Base-by-base conservation (phyloP, 1,139 yeast genomes). In the Yamadazyma triangularis region DNA sequence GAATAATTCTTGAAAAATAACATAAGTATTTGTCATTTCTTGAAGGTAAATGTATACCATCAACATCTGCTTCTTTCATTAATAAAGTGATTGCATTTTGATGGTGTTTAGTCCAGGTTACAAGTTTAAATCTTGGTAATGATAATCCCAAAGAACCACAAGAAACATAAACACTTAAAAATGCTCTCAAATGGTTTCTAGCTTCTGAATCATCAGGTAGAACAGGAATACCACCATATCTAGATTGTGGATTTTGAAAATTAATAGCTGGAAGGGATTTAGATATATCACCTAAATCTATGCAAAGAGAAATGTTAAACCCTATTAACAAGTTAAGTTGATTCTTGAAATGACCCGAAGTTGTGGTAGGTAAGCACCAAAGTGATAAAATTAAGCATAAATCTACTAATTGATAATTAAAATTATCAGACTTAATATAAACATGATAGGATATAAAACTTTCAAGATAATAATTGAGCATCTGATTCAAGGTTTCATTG, bases 301-400 rank as follows among this genome's bases (percentile, higher is more conserved):
- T 58, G 42, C 78, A 71, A 15, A 73, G 42, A 2, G 73, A 59
- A 23, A 74, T 47, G 36, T 62, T 64, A 31, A 64, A 53, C 2
- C 74, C 73, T 28, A 64, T 60, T 35, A 74, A 45, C 15, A 73
- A 45, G 38, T 66, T 64, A 48, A 74, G 60, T 39, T 72, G 78
- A 42, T 70, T 73, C 42, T 67, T 70, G 45, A 64, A 72, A 24
- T 73, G 70, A 4, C 76, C 77, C 53, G 70, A 60, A 38, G 60
- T 61, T 21, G 61, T 55, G 3, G 78, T 73, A 2, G 77, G 75
- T 4, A 70, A 51, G 34, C 68, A 61, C 79, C 78, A 74, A 6
- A 69, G 48, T 7, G 76, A 67, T 11, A 73, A 45, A 4, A 71
- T 58, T 30, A 72, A 47, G 38, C 72, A 70, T 1, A 64, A 55